Conservation (phyloP, 805 yeast genomes). For the Metschnikowia kofuensis region DNA sequence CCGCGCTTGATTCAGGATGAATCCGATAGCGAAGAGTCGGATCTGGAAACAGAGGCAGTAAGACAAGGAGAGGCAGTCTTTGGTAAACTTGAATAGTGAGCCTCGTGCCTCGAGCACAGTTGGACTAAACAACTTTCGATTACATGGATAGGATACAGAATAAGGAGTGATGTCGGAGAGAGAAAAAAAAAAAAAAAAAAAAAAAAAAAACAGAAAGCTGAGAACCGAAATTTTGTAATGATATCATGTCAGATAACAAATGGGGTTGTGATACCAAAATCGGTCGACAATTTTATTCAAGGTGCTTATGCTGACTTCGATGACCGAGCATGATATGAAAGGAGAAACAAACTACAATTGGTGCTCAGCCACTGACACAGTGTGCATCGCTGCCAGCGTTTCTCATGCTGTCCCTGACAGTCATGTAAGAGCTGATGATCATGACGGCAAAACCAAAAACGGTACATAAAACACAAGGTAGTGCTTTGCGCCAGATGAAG, state of each 20-base stretch:
- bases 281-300: too few relatives aligned
- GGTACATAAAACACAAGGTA: conserved; percentile 61
- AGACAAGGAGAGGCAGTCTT: too few relatives aligned
- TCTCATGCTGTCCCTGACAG: conserved; percentile 47
- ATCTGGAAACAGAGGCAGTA: not conserved
- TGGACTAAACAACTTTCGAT: too few relatives aligned
- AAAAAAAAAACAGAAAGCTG: too few relatives aligned
- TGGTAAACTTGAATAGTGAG: too few relatives aligned
- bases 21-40: not conserved
- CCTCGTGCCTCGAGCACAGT: too few relatives aligned
- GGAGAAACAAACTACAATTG: not conserved
- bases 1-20: too few relatives aligned
- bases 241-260: too few relatives aligned
- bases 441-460: conserved; percentile 73
- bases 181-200: too few relatives aligned
- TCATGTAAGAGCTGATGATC: conserved; percentile 77
- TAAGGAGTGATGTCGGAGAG: too few relatives aligned
- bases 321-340: not conserved
- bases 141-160: too few relatives aligned
- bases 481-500: conserved; percentile 39
- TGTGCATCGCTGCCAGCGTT: conserved; percentile 41
- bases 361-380: conserved; percentile 40
- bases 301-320: not conserved
- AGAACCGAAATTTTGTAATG: not conserved
- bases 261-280: too few relatives aligned